Conservation (phyloP, 305 asterid genomes). For the Fraxinus baroniana region DNA sequence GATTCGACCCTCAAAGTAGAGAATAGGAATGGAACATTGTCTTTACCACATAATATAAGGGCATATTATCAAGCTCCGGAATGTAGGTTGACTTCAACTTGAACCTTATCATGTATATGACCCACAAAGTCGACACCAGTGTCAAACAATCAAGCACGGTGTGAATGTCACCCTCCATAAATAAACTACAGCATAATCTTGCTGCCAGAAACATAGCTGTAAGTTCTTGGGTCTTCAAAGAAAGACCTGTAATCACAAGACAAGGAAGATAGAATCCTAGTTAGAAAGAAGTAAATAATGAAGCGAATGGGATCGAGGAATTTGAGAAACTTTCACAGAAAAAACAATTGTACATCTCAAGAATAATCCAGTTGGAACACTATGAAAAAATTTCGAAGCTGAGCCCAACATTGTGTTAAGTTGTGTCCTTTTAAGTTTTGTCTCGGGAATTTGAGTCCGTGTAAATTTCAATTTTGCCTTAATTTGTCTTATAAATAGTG, state of each 20-base stretch:
- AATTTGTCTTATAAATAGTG: no score
- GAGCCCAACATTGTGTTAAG: neutral
- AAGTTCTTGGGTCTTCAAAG: conserved; percentile 80
- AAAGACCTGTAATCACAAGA: conserved; percentile 53
- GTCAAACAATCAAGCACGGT: conserved; percentile 75
- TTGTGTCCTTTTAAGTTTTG: no score
- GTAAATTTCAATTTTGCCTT: no score
- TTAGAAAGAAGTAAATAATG: neutral
- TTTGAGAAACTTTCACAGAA: neutral
- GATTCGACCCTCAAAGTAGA: neutral
- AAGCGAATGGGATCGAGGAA: neutral
- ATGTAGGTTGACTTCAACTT: conserved; percentile 67
- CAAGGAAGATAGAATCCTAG: neutral
- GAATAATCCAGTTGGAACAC: neutral
- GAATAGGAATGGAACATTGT: neutral
- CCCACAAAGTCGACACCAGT: conserved; percentile 78
- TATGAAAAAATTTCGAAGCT: neutral
- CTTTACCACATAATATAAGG: conserved; percentile 67
- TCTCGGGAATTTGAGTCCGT: no score
- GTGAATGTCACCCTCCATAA: conserved; percentile 83
- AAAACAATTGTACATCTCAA: neutral
- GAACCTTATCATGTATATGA: conserved; percentile 71
- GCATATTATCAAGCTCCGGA: conserved; percentile 61
- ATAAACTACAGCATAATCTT: conserved; percentile 54
- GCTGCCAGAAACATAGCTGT: conserved; percentile 73